Base-by-base conservation (phyloP, 805 yeast genomes). In the Metschnikowia kunwiensis region DNA sequence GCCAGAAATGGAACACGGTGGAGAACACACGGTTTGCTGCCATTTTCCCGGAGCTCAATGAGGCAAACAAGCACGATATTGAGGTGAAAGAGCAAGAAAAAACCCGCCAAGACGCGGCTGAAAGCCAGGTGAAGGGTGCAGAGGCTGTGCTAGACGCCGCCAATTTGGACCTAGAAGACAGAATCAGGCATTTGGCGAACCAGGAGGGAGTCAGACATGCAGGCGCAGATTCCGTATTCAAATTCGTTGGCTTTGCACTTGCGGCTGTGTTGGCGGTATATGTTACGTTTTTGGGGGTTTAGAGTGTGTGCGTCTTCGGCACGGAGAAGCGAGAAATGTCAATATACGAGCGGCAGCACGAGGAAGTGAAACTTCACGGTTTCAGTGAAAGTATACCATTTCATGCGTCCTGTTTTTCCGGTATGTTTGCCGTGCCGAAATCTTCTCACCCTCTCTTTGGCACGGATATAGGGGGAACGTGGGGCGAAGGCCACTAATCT, bases 11-110 rank as follows among this genome's bases (percentile, higher is more conserved):
- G 74, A 81, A 82, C 54, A 63, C 69, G 5, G 58, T 57, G 15
- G 68, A 74, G 23, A 82, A 82, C 61, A 60, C 65, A 2, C 63
- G 77, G 36, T 91, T 91, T 54, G 54, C 48, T 17, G 58, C 62
- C 42, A 75, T 80, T 18, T 91, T 89, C 56, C 84, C 88, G 1
- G 94, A 86, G n/a, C 55, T 78, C 30, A 73, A 72, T 10, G 68
- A 60, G 13, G 58, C 63, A 43, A 77, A 75, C 51, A 53, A 53
- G 36, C 36, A 32, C 19, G 70, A 65, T 22, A 51, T 67, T 25
- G 46, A 37, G 32, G 45, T 39, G 23, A 43, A 44, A 11, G 53
- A 52, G 28, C 38, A 42, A 26, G 50, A 42, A 38, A 38, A 46
- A 40, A 12, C 23, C 14, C 30, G 31, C 12, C 40, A 30, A 31